Base-by-base conservation (phyloP, 208 protist genomes). In the Trypanosoma scelopori region DNA sequence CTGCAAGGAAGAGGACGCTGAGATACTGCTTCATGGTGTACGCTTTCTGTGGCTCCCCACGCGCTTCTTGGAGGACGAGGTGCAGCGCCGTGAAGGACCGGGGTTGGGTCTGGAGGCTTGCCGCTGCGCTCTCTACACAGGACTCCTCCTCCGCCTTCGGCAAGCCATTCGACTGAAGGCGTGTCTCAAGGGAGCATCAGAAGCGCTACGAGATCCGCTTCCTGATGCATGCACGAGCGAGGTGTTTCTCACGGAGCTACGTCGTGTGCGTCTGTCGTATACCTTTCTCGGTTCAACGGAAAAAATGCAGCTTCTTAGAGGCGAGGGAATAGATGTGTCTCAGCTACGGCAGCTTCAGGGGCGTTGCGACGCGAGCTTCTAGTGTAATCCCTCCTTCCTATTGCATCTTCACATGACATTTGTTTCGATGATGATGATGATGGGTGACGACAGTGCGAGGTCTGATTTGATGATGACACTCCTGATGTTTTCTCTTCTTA, bases 41-140 rank as follows among this genome's bases (percentile, higher is more conserved):
- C 60, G 69, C 11, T 74, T 74, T 51, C 55, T 74, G 23, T 74
- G 69, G 69, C 52, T 74, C 27, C 69, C 69, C 6, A 25, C 53
- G 20, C 35, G 41, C 28, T 74, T 74, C 43, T 5, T 74, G 4
- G 61, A 74, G 42, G 37, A 59, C 39, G 69, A 74, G 41, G 35
- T 68, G 11, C 37, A 23, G 11, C 52, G 55, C 20, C 62, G 42
- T 49, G 55, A 68, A 43, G 53, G 25, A 12, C 23, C 52, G 15
- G 42, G 55, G 37, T n/a, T 65, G 12, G 15, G 18, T 12, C 1
- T 35, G 18, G 61, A 65, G 50, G 35, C 39, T 18, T 49, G 32
- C 18, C 32, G 30, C 39, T 74, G 69, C 55, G 12, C 28, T 32
- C 28, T 68, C n/a, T 74, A 61, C 32, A 13, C 41, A 39, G 53